Percentiles rank a stretch among this genome's conserved stretches.
phyloP scores from a whole-genome alignment of 495 filamentous ascomycete genomes.

The Podospora fimiseda region DNA sequence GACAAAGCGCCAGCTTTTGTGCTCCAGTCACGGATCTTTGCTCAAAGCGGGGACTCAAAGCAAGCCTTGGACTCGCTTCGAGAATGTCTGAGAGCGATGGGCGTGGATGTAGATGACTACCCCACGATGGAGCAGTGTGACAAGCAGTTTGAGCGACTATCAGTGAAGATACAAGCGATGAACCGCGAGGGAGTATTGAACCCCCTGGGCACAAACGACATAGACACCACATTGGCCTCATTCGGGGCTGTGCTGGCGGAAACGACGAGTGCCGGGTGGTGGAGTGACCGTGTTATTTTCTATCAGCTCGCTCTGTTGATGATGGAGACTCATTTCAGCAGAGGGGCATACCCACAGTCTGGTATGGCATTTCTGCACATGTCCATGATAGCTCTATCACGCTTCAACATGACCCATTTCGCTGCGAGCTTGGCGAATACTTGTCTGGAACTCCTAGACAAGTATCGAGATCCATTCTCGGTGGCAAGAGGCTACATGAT shows the following conservation, averaged over 20 bases:
- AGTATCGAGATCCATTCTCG: conserved; percentile 61
- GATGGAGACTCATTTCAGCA: conserved; percentile 59
- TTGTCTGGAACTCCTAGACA: conserved; percentile 60
- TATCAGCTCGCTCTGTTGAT: conserved; percentile 69
- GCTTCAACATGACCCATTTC: conserved; percentile 67
- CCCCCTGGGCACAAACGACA: conserved; percentile 41
- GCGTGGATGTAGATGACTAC: conserved; percentile 54
- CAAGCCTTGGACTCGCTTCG: conserved; percentile 63
- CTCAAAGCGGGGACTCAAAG: conserved; percentile 62
- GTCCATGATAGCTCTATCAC: conserved; percentile 62
- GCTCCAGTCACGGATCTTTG: conserved; percentile 66
- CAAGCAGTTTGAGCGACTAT: conserved; percentile 55
- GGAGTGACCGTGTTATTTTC: conserved; percentile 68
- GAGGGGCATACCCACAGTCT: conserved; percentile 64
- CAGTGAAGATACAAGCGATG: conserved; percentile 50
- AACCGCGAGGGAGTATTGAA: conserved; percentile 50
- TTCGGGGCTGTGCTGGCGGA: conserved; percentile 72
- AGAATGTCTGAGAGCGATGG: conserved; percentile 60
- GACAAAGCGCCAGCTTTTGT: conserved; percentile 77
- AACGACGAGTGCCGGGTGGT: conserved; percentile 73
- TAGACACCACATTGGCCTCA: conserved; percentile 49
- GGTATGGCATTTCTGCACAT: conserved; percentile 72
- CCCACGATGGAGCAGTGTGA: conserved; percentile 73
- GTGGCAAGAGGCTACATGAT: conserved; percentile 65
- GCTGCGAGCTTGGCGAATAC: conserved; percentile 58